These are phyloP conservation scores for Cyamopsis tetragonoloba DNA, from an alignment of 306 rosid species.

Conservation along the genomic window DNA sequence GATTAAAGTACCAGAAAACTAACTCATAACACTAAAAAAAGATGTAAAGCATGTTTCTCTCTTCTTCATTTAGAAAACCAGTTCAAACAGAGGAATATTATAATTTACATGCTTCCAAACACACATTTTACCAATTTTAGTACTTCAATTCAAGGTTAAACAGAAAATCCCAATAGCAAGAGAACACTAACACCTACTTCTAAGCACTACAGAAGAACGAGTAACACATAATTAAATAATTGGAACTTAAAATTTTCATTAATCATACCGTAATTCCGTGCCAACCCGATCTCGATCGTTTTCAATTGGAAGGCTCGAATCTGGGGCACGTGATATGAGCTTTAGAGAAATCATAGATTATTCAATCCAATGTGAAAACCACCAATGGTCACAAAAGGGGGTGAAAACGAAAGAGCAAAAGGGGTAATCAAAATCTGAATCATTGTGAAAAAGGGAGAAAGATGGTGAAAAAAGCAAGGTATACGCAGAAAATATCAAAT, in stretches of 20 bases:
- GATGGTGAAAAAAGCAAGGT: not conserved
- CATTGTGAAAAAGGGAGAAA: not conserved
- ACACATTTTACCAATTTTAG: not conserved
- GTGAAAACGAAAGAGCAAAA: not conserved
- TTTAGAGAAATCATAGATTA: not conserved
- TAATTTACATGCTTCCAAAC: not conserved
- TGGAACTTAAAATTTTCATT: not conserved
- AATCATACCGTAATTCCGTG: not conserved
- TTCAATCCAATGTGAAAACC: not conserved
- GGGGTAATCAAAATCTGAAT: conserved; percentile 5
- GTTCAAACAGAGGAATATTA: not conserved
- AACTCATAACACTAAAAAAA: not conserved
- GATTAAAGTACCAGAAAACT: not conserved
- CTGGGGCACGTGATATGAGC: not conserved
- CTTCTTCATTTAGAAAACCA: not conserved
- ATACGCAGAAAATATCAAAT: not conserved
- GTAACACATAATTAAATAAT: not conserved
- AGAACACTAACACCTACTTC: not conserved
- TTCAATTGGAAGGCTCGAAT: not conserved
- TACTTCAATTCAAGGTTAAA: not conserved
- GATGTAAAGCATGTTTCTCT: not conserved
- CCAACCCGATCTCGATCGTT: not conserved
- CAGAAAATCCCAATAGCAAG: not conserved
- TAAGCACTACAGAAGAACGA: not conserved
- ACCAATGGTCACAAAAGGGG: not conserved